Percentiles rank a stretch among this genome's conserved stretches.
phyloP scores from a whole-genome alignment of 306 rosid species.

The Cercis canadensis region DNA sequence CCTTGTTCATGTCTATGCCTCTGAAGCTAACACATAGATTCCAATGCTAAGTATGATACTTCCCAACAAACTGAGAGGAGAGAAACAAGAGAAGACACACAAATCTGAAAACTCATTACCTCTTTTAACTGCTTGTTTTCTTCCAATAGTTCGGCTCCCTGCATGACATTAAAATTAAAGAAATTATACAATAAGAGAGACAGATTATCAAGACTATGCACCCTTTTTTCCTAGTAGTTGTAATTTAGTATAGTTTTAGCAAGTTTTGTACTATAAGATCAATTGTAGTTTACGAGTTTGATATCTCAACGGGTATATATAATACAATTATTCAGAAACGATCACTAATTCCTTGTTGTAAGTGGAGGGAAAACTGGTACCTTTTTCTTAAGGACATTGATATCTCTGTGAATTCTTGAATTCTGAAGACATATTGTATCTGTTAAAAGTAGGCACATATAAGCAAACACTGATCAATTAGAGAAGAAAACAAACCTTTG shows the following conservation, averaged over 20 bases:
- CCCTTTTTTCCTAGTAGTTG: background rate
- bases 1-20: conserved; percentile 16
- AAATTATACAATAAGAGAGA: background rate
- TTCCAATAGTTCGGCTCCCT: conserved; percentile 43
- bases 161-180: background rate
- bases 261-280: no score
- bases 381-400: conserved; percentile 1
- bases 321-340: no score
- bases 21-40: conserved; percentile 5
- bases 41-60: conserved; percentile 1
- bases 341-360: background rate
- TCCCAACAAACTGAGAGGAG: background rate
- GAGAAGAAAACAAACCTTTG: background rate
- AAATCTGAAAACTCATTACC: conserved; percentile 20
- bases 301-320: no score
- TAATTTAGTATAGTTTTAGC: no score
- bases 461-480: no score
- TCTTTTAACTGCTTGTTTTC: conserved; percentile 42
- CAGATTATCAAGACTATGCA: background rate
- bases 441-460: no score
- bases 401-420: background rate
- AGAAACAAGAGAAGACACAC: background rate
- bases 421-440: background rate
- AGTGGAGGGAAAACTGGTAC: background rate
- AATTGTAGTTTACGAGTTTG: no score